Base-by-base conservation (phyloP, 2,329 filamentous ascomycete species). In the Shiraia sp. region DNA sequence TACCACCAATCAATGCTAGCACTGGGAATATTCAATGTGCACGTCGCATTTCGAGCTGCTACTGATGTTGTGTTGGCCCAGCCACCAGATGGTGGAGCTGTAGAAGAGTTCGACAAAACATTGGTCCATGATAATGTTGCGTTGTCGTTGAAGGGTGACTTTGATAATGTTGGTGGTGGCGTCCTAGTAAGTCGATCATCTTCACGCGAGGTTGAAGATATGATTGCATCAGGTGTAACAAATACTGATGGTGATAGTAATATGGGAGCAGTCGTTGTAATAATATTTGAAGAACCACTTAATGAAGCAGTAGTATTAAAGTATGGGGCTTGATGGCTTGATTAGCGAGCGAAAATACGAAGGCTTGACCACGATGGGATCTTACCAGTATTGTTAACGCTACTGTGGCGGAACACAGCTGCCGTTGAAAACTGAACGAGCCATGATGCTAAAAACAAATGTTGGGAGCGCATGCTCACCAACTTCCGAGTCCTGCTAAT, bases 1-100 rank as follows among this genome's bases (percentile, higher is more conserved):
- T 54, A 66, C 66, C 66, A 69, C 54, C 58, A 68, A 32, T 65
- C 51, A 32, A 68, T 46, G 40, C 45, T 60, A 12, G 64, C 66
- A 32, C 37, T 55, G n/a, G 59, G 61, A 22, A 69, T 55, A 29
- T 69, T 63, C 27, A 70, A 47, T 3, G 61, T 68, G 32, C 66
- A 70, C 36, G 57, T 40, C 37, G 53, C 49, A 30, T 55, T 53
- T 14, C 37, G 40, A 10, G 15, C 28, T n/a, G 36, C 32, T 6
- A 22, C 10, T 31, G 29, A 16, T 25, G 42, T 47, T 10, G 34
- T 13, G 30, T 40, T 40, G 24, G 30, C 9, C 22, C 32, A 22
- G 10, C 32, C 10, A 17, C 25, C 32, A 8, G 28, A 14, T 10
- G 13, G 10, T 8, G 14, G 22, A 5, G 33, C 14, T n/a, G n/a